These are phyloP conservation scores for Oidiodendron maius DNA, from an alignment of 495 filamentous ascomycete genomes.

Conservation along the genomic window DNA sequence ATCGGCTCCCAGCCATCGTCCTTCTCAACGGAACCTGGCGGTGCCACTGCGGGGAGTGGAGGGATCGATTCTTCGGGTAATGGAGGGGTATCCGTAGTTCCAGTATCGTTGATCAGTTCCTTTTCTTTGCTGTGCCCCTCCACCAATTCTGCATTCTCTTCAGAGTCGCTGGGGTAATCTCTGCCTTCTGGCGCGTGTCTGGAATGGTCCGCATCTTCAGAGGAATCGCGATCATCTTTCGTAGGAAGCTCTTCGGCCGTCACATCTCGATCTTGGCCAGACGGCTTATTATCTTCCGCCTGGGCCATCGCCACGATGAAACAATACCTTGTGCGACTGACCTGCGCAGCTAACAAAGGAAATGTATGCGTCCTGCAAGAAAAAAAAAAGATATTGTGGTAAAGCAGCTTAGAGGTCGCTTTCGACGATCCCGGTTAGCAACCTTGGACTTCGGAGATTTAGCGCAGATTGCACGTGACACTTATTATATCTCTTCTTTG, in stretches of 20 bases:
- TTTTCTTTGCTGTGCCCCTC: not conserved
- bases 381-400: too few species aligned
- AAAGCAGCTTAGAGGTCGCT: too few species aligned
- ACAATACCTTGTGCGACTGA: not conserved
- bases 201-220: not conserved
- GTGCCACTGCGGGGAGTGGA: slow-evolving; percentile 24
- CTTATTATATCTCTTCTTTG: too few species aligned
- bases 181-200: not conserved
- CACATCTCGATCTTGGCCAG: not conserved
- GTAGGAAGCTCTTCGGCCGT: not conserved
- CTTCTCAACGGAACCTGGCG: slow-evolving; percentile 37
- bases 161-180: not conserved
- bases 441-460: too few species aligned
- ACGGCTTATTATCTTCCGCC: too few species aligned
- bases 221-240: not conserved
- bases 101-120: not conserved
- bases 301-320: too few species aligned
- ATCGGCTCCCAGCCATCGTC: slow-evolving; percentile 88
- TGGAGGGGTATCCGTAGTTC: slow-evolving; percentile 15
- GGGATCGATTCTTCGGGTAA: slow-evolving; percentile 20
- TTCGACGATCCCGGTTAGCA: too few species aligned
- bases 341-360: slow-evolving; percentile 2
- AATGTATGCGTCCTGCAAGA: not conserved
- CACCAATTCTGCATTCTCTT: not conserved
- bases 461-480: too few species aligned